A percentile compares a stretch with the other conserved stretches of the same genome.
Conservation (phyloP, 2,329 filamentous ascomycete genomes). For the Pseudogymnoascus sp. region DNA sequence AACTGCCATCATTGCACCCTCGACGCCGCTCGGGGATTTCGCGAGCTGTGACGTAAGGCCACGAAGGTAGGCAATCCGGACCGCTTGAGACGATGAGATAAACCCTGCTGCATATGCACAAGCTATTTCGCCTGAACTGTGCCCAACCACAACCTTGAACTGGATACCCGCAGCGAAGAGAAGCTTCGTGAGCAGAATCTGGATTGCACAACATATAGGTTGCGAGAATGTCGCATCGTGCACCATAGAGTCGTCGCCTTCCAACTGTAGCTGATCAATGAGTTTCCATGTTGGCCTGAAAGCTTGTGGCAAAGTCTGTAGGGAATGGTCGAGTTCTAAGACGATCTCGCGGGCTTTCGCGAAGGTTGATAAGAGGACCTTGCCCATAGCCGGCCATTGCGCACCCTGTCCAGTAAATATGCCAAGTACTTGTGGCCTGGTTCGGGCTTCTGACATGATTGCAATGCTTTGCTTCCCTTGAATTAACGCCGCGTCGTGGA, state of each 20-base stretch:
- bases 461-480: no score
- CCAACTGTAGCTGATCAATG: not conserved
- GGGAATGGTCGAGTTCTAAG: not conserved
- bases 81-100: conserved; percentile 25
- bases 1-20: conserved; percentile 49
- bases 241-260: conserved; percentile 31
- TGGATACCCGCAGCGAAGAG: conserved; percentile 35
- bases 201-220: conserved; percentile 40
- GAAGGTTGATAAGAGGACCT: conserved; percentile 14
- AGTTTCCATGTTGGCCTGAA: not conserved
- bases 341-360: not conserved
- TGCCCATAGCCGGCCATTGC: conserved; percentile 20
- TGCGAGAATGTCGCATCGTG: conserved; percentile 36
- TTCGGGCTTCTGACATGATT: not conserved
- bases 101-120: conserved; percentile 38
- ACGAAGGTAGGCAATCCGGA: conserved; percentile 39
- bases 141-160: conserved; percentile 35
- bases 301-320: not conserved
- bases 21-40: conserved; percentile 23
- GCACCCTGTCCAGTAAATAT: conserved; percentile 22
- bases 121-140: conserved; percentile 42
- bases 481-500: not conserved
- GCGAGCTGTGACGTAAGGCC: conserved; percentile 13
- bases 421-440: not conserved
- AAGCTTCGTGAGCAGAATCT: conserved; percentile 39